A percentile compares a stretch with the other conserved stretches of the same genome.
Evolutionary conservation across 805 yeast genomes (phyloP).

Genomic region (Isabelozyma rhagii): DNA sequence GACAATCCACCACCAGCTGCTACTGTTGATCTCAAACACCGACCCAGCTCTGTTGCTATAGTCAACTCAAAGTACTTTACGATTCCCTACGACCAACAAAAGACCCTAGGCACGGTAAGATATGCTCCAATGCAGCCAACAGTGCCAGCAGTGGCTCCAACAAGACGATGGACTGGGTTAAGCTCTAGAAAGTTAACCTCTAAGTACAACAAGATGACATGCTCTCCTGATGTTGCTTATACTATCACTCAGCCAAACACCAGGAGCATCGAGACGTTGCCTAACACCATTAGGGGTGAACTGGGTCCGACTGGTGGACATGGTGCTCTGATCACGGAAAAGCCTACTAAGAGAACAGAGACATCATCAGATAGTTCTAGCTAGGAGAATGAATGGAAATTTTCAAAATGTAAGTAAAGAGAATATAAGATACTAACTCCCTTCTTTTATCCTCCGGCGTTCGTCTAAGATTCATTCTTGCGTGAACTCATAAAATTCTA

Average conservation of each 20-base stretch:
- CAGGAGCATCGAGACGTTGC: neutral
- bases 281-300: neutral
- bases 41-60: neutral
- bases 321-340: neutral
- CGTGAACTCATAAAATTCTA: too few relatives aligned
- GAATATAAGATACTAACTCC: too few relatives aligned
- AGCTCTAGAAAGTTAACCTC: constrained; percentile 1
- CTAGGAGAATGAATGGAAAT: too few relatives aligned
- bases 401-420: too few relatives aligned
- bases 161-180: neutral
- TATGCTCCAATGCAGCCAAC: constrained; percentile 3
- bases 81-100: constrained; percentile 1
- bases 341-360: neutral
- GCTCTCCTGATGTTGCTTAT: neutral
- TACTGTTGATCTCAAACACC: neutral
- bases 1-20: neutral
- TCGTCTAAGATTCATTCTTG: too few relatives aligned
- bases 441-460: too few relatives aligned
- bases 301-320: neutral
- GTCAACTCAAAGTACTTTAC: neutral
- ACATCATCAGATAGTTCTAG: too few relatives aligned
- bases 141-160: neutral
- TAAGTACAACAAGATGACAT: neutral
- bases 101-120: neutral
- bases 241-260: neutral